phyloP scores from a whole-genome alignment of 805 yeast species.

The Candida maris region DNA sequence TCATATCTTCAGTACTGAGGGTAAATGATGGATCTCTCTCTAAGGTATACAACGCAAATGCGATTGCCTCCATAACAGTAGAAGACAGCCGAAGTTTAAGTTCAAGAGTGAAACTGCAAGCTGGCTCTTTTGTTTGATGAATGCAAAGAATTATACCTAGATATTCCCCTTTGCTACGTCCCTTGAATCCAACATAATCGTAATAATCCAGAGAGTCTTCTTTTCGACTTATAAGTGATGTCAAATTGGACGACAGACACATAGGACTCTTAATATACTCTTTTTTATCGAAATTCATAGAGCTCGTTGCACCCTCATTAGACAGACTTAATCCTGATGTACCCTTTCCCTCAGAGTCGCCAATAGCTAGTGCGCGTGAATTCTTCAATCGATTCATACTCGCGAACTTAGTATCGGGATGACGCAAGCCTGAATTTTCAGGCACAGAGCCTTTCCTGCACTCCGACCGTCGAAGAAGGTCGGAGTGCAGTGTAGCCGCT shows the following conservation, averaged over 20 bases:
- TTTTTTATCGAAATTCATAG: neutral
- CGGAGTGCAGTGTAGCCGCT: neutral
- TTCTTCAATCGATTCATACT: neutral
- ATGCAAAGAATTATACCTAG: neutral
- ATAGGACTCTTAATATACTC: no score
- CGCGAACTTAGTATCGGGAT: neutral
- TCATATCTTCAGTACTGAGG: constrained; percentile 27
- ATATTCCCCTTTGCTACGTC: constrained; percentile 7
- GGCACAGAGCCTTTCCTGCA: neutral
- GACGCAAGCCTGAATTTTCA: no score
- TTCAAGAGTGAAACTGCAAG: constrained; percentile 8
- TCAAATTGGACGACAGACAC: constrained; percentile 33
- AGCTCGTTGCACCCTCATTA: neutral
- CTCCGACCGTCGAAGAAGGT: neutral
- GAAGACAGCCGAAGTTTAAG: constrained; percentile 33
- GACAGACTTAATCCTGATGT: neutral
- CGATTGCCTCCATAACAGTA: constrained; percentile 53
- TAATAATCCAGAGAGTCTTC: constrained; percentile 42
- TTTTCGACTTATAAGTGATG: constrained; percentile 42
- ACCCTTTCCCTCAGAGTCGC: neutral
- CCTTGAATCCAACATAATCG: constrained; percentile 22
- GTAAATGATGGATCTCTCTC: constrained; percentile 20
- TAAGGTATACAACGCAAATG: constrained; percentile 35
- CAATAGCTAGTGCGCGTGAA: neutral
- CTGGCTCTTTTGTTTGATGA: neutral